Evolutionary conservation across 2,329 filamentous ascomycete species (phyloP), one percentile per base, ranked within the genome.

Genomic region (Xylariaceae sp.): DNA sequence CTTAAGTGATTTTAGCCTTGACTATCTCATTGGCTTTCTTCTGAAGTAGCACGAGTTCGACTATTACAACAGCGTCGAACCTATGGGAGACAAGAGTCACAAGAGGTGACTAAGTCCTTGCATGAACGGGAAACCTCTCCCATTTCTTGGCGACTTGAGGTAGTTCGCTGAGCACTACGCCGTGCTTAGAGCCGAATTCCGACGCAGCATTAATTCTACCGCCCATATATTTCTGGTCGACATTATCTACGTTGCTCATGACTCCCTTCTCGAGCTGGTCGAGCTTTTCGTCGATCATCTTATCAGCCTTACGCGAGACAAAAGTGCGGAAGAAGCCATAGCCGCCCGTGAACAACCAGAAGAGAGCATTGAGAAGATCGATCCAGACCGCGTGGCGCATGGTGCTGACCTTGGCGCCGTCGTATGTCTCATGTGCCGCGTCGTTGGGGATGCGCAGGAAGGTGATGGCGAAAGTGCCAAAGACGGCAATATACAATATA

Each of bases 381-480:
- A 89, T 66, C 82, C 84, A 89, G 3, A 87, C 84, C 2, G 84
- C 83, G 49, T 77, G 73, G 67, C 85, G 84, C 86, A 89, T 89
- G 6, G 61, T 41, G 4, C 59, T 50, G 0, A 69, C 70, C 49
- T 62, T 70, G 36, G 61, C 64, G 22, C 69, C 71, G 60, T 74
- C 66, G 62, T 73, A 74, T 45, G 48, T 51, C 38, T 50, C 48
- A 39, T 53, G 51, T 16, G 11, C 48, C 33, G 64, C 57, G 44
- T 79, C 71, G 25, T 71, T 67, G 50, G 80, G 65, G 40, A 78
- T 74, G 25, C 73, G 64, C 47, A 89, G 79, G 66, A 85, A 90
- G 68, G 88, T 80, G 49, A 73, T 77, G 12, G 81, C 86, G 55
- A 90, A 89, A 48, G 86, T 76, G 22, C 84, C 86, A 60, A 89